Conservation (phyloP, 2,329 filamentous ascomycete genomes). For the Lasiodiplodia hormozganensis region DNA sequence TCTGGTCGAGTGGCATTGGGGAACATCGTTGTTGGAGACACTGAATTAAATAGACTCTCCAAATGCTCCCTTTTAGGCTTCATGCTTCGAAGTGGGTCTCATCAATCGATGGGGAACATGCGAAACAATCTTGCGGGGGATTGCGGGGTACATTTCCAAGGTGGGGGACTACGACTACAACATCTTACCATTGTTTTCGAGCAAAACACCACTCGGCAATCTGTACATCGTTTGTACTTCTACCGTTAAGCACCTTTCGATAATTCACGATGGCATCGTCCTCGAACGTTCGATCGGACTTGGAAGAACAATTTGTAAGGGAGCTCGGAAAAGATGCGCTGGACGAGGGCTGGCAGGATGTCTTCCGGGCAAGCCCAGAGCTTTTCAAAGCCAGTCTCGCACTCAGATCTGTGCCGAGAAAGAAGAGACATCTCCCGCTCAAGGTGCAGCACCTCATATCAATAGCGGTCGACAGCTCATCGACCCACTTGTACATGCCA, state of each 20-base stretch:
- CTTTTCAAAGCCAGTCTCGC: conserved; percentile 42
- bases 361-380: conserved; percentile 39
- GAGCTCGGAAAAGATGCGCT: conserved; percentile 37
- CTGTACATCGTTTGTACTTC: not conserved
- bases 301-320: conserved; percentile 34
- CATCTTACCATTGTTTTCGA: not conserved
- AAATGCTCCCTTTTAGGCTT: too few relatives aligned
- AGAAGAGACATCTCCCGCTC: conserved; percentile 44
- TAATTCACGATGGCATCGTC: not conserved
- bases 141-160: conserved; percentile 1
- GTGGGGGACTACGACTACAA: not conserved
- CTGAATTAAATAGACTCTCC: too few relatives aligned
- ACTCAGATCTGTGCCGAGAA: conserved; percentile 39
- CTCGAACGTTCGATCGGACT: not conserved
- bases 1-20: too few relatives aligned
- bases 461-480: conserved; percentile 52
- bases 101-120: not conserved
- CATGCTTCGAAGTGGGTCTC: not conserved
- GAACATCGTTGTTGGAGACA: too few relatives aligned
- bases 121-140: not conserved
- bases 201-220: not conserved
- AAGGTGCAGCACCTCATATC: conserved; percentile 54
- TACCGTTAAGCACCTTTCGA: not conserved
- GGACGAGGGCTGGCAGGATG: conserved; percentile 39
- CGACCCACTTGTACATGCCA: conserved; percentile 54